phyloP scores from a whole-genome alignment of 495 filamentous ascomycete species.

The Daldinia caldariorum region DNA sequence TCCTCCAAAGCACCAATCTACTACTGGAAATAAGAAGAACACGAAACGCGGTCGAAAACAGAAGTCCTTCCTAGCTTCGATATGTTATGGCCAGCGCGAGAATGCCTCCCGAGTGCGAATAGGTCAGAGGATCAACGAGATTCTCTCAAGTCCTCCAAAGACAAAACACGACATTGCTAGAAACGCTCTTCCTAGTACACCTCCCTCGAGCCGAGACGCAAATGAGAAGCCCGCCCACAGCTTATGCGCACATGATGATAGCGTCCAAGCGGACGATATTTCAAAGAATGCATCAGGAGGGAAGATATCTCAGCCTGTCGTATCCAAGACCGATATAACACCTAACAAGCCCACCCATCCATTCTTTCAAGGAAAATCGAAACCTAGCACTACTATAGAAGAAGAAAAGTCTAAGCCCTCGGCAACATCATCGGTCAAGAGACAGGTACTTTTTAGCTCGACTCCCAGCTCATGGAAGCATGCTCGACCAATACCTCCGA shows the following conservation, averaged over 20 bases:
- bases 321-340: conserved; percentile 23
- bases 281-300: conserved; percentile 17
- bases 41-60: conserved; percentile 36
- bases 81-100: conserved; percentile 51
- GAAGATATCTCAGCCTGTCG: conserved; percentile 31
- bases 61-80: conserved; percentile 41
- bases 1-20: conserved; percentile 50
- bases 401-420: conserved; percentile 38
- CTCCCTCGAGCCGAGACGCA: conserved; percentile 21
- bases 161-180: conserved; percentile 14
- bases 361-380: conserved; percentile 71
- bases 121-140: conserved; percentile 48
- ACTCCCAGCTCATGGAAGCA: conserved; percentile 51
- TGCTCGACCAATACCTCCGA: conserved; percentile 26
- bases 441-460: conserved; percentile 49
- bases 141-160: conserved; percentile 43
- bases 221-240: conserved; percentile 10
- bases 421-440: conserved; percentile 25
- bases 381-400: conserved; percentile 18
- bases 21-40: conserved; percentile 3
- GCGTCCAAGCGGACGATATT: neutral
- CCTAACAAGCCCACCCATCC: conserved; percentile 77
- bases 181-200: conserved; percentile 11
- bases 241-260: neutral
- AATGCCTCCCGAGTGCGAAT: conserved; percentile 46